Conservation (phyloP, 192 early-diverging fungal species). For the Coemansia sp. region DNA sequence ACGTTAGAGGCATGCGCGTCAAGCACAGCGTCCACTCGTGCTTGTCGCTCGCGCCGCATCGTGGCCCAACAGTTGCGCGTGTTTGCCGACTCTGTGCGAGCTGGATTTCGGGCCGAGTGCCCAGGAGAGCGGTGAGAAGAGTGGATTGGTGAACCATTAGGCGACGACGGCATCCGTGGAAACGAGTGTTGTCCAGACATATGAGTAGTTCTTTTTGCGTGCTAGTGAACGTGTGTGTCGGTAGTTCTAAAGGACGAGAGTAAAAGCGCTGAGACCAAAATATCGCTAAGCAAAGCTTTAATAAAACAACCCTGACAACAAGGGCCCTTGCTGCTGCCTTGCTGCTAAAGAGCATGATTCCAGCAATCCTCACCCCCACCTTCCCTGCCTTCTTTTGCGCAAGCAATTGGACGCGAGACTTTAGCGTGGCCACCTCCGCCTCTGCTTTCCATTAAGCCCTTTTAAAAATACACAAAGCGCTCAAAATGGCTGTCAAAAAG, state of each 20-base stretch:
- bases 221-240: not conserved
- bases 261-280: not conserved
- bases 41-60: conserved; percentile 35
- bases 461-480: conserved; percentile 3
- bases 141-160: conserved; percentile 7
- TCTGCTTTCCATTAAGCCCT: conserved; percentile 4
- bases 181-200: conserved; percentile 16
- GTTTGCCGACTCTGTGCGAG: not conserved
- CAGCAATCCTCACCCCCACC: not conserved
- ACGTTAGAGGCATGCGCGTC: conserved; percentile 17
- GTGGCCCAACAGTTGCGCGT: conserved; percentile 26
- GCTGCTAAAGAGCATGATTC: not conserved
- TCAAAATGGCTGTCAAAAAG: not conserved
- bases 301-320: not conserved
- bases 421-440: not conserved
- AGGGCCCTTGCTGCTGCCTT: not conserved
- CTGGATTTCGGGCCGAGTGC: conserved; percentile 24
- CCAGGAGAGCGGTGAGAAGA: conserved; percentile 27
- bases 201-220: not conserved
- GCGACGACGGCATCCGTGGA: conserved; percentile 38
- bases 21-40: conserved; percentile 26
- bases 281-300: not conserved
- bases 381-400: conserved; percentile 1
- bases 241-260: not conserved
- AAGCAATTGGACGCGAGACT: not conserved